These are phyloP conservation scores for Pecoramyces ruminantium DNA, from an alignment of 192 early-diverging fungal genomes.

Conservation along the genomic window DNA sequence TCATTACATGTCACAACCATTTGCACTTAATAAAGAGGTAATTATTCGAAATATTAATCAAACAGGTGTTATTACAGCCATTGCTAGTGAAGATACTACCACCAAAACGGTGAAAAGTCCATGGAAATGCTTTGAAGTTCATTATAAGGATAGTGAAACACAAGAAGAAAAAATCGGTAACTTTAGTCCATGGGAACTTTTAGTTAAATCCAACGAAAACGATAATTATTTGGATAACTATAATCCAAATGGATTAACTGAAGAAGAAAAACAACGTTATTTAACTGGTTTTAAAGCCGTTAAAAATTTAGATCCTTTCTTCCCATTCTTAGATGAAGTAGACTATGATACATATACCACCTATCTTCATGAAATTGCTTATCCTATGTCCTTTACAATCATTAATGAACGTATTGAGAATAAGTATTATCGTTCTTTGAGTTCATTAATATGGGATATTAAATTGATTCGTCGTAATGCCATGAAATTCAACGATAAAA, in stretches of 20 bases:
- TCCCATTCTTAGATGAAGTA: slow-evolving; percentile 41
- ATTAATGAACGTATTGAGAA: slow-evolving; percentile 31
- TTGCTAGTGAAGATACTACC: background rate
- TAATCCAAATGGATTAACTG: slow-evolving; percentile 5
- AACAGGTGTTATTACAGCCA: background rate
- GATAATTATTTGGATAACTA: background rate
- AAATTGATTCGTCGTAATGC: slow-evolving; percentile 46
- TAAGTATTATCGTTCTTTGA: slow-evolving; percentile 33
- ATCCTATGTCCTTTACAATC: slow-evolving; percentile 51
- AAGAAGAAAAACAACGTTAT: slow-evolving; percentile 12
- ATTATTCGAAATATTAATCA: background rate
- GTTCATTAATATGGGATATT: slow-evolving; percentile 51
- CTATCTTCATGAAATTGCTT: slow-evolving; percentile 44
- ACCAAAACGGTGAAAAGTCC: background rate
- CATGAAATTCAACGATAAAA: slow-evolving; percentile 36
- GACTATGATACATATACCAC: slow-evolving; percentile 39
- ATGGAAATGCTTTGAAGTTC: background rate
- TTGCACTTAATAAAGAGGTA: background rate
- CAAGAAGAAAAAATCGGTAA: background rate
- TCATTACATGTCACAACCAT: background rate
- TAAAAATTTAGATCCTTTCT: slow-evolving; percentile 15
- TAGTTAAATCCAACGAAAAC: slow-evolving; percentile 10
- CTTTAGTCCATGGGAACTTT: slow-evolving; percentile 26
- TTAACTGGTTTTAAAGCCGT: slow-evolving; percentile 22
- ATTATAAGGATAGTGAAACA: background rate